phyloP scores from a whole-genome alignment of 73 alveolate genomes.

The Durusdinium trenchii region DNA sequence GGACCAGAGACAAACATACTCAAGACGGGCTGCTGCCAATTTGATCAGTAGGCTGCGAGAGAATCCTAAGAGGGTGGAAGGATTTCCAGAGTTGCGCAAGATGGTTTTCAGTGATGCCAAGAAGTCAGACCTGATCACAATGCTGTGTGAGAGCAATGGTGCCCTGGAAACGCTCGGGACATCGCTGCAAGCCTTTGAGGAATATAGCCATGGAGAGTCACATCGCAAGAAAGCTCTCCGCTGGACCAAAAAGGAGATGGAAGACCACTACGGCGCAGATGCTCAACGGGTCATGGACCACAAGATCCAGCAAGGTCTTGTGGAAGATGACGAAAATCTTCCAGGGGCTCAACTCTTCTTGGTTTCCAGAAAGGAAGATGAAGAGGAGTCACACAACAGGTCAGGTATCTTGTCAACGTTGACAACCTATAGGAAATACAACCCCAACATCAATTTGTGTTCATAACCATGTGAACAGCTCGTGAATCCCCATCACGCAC shows the following conservation, averaged over 20 bases:
- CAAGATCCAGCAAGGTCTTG: not conserved
- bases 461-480: too few relatives aligned
- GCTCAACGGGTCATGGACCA: slow-evolving; percentile 4
- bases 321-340: not conserved
- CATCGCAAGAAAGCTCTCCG: not conserved
- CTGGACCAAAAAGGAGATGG: slow-evolving; percentile 50
- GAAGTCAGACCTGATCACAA: slow-evolving; percentile 8
- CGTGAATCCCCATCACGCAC: too few relatives aligned
- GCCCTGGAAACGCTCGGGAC: not conserved
- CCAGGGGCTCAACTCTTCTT: not conserved
- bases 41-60: not conserved
- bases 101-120: not conserved
- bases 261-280: slow-evolving; percentile 3
- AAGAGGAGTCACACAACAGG: not conserved
- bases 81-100: not conserved
- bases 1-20: not conserved
- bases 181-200: not conserved
- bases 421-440: too few relatives aligned
- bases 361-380: not conserved
- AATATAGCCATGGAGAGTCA: not conserved
- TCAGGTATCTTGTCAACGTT: not conserved
- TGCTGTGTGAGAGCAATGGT: not conserved
- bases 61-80: not conserved
- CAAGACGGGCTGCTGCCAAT: slow-evolving; percentile 50
- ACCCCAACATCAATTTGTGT: too few relatives aligned